A percentile compares a stretch with the other conserved stretches of the same genome.
phyloP scores from a whole-genome alignment of 306 rosid species.

The Cucurbita moschata region DNA sequence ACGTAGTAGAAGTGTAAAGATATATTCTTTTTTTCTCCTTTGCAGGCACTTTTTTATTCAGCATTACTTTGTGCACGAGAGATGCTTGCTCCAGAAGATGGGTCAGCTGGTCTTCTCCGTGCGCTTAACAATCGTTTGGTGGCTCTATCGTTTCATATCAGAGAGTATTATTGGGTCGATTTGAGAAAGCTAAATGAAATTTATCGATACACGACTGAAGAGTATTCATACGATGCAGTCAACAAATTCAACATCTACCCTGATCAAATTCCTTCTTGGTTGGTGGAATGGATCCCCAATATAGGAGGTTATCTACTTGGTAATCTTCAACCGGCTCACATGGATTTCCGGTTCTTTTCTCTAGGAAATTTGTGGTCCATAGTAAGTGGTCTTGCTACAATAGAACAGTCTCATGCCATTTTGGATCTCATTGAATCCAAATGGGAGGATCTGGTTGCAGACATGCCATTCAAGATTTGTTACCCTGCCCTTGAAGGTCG shows the following conservation, averaged over 20 bases:
- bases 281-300: constrained; percentile 80
- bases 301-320: constrained; percentile 77
- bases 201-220: constrained; percentile 78
- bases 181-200: constrained; percentile 61
- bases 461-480: constrained; percentile 80
- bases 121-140: constrained; percentile 72
- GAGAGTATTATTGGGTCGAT: constrained; percentile 84
- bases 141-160: constrained; percentile 73
- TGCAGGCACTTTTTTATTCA: constrained; percentile 70
- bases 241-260: constrained; percentile 86
- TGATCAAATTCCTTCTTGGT: constrained; percentile 70
- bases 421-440: constrained; percentile 73
- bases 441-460: constrained; percentile 77
- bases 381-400: constrained; percentile 44
- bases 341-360: constrained; percentile 85
- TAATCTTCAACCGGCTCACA: constrained; percentile 90
- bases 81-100: constrained; percentile 78
- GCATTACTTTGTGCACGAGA: constrained; percentile 71
- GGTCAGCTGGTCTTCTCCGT: constrained; percentile 56
- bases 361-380: constrained; percentile 79
- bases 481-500: constrained; percentile 81
- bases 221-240: constrained; percentile 78
- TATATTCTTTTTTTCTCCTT: constrained; percentile 1
- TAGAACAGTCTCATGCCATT: constrained; percentile 60
- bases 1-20: background rate